phyloP scores from a whole-genome alignment of 2,329 filamentous ascomycete genomes.

The Cryphonectria carpinicola region DNA sequence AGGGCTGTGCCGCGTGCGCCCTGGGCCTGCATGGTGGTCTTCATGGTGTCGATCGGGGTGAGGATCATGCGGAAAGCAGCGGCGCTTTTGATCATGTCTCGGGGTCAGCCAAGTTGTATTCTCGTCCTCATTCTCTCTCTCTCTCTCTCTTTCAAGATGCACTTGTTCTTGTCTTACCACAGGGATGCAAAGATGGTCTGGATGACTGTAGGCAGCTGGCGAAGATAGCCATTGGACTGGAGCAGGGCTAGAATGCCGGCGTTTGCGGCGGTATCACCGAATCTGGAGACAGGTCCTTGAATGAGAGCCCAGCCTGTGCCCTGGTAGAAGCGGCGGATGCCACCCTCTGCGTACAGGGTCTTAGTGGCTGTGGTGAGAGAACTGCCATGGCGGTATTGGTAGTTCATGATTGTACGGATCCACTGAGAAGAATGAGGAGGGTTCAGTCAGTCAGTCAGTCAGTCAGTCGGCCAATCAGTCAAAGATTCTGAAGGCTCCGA shows the following conservation, averaged over 20 bases:
- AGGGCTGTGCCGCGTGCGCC: slow-evolving; percentile 47
- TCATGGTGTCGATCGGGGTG: slow-evolving; percentile 54
- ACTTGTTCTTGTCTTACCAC: slow-evolving; percentile 36
- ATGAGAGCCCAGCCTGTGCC: slow-evolving; percentile 49
- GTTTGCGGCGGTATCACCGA: slow-evolving; percentile 54
- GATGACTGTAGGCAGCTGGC: slow-evolving; percentile 45
- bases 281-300: slow-evolving; percentile 50
- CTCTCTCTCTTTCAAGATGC: not conserved
- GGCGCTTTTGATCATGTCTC: slow-evolving; percentile 38
- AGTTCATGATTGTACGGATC: slow-evolving; percentile 55
- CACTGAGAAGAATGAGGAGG: slow-evolving; percentile 38
- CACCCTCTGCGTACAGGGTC: slow-evolving; percentile 48
- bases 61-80: slow-evolving; percentile 52
- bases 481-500: too few species aligned
- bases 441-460: not conserved
- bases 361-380: slow-evolving; percentile 44
- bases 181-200: slow-evolving; percentile 53
- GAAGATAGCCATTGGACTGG: slow-evolving; percentile 51
- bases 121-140: not conserved
- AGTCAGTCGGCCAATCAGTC: too few species aligned
- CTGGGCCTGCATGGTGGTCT: slow-evolving; percentile 54
- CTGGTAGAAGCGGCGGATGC: slow-evolving; percentile 49
- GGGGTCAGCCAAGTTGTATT: not conserved
- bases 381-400: slow-evolving; percentile 52
- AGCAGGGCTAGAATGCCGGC: slow-evolving; percentile 53